Percentiles rank a stretch among this genome's conserved stretches.
Evolutionary conservation across 495 filamentous ascomycete species (phyloP).

Genomic region (Neurospora terricola): DNA sequence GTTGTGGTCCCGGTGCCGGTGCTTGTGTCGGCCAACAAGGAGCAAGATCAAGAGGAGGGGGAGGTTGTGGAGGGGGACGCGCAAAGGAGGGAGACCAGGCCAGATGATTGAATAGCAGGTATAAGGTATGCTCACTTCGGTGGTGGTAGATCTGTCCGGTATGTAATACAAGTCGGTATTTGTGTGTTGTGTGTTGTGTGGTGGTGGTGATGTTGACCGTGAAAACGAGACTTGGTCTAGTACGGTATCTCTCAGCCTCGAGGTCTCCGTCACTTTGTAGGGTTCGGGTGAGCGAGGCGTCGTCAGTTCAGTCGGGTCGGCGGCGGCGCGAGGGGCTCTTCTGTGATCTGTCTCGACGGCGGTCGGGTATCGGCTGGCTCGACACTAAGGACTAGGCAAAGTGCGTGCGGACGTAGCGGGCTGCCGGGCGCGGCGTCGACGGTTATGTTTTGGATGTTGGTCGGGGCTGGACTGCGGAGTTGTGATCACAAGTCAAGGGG

Average conservation of each 20-base stretch:
- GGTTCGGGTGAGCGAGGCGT: neutral
- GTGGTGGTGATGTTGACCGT: neutral
- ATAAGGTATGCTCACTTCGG: neutral
- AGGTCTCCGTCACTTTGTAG: neutral
- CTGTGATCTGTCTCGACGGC: neutral
- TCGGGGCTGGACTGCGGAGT: neutral
- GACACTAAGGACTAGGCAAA: neutral
- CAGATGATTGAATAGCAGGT: neutral
- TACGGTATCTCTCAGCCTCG: neutral
- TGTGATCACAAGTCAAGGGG: neutral
- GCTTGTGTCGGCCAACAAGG: neutral
- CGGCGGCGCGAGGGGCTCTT: neutral
- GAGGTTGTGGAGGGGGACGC: neutral
- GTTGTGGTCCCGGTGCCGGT: neutral
- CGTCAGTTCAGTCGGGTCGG: neutral
- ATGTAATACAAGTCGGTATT: neutral
- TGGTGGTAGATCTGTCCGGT: neutral
- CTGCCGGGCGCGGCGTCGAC: neutral
- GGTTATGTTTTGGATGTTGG: neutral
- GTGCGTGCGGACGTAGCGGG: neutral
- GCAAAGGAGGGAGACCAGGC: neutral
- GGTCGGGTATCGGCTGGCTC: neutral
- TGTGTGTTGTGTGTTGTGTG: neutral
- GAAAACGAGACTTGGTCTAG: neutral
- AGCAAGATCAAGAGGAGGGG: neutral